Conservation (phyloP, 352 stramenopile species). For the Pythium phragmitis region DNA sequence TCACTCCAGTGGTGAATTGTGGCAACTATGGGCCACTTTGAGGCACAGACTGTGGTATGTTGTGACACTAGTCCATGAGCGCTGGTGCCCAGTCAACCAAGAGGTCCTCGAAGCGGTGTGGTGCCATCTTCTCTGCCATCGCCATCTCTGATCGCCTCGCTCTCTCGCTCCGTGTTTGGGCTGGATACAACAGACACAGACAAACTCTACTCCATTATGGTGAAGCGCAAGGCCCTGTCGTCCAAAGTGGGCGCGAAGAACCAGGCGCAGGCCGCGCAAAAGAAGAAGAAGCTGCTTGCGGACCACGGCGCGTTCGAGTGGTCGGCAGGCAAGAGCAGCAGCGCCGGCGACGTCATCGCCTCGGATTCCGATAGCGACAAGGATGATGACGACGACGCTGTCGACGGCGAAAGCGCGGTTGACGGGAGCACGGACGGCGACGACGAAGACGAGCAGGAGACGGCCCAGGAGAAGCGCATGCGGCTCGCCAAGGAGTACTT, state of each 20-base stretch:
- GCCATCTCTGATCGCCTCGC: not conserved
- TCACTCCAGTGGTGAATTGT: not conserved
- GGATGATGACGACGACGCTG: conserved; percentile 32
- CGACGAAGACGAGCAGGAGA: conserved; percentile 73
- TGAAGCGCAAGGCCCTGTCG: conserved; percentile 55
- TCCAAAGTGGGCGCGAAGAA: conserved; percentile 28
- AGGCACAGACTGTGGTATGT: conserved; percentile 1
- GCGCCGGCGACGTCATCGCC: conserved; percentile 53
- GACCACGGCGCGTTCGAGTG: conserved; percentile 79
- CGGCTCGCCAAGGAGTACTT: conserved; percentile 89
- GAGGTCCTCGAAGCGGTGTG: conserved; percentile 23
- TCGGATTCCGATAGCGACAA: conserved; percentile 71
- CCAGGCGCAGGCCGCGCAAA: conserved; percentile 36
- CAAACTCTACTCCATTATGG: conserved; percentile 14
- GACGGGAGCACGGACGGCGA: conserved; percentile 23
- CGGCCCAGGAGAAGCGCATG: conserved; percentile 86
- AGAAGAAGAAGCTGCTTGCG: conserved; percentile 59
- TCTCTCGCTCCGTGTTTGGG: not conserved
- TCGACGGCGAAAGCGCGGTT: conserved; percentile 36
- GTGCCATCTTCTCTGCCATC: not conserved
- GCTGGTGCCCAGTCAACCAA: conserved; percentile 29
- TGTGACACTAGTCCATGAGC: conserved; percentile 22
- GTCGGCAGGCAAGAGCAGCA: conserved; percentile 32
- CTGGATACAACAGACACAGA: not conserved
- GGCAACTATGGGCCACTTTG: not conserved